A percentile compares a stretch with the other conserved stretches of the same genome.
These are phyloP conservation scores for Dictyostelium purpureum DNA, from an alignment of 78 protist species.

Conservation along the genomic window DNA sequence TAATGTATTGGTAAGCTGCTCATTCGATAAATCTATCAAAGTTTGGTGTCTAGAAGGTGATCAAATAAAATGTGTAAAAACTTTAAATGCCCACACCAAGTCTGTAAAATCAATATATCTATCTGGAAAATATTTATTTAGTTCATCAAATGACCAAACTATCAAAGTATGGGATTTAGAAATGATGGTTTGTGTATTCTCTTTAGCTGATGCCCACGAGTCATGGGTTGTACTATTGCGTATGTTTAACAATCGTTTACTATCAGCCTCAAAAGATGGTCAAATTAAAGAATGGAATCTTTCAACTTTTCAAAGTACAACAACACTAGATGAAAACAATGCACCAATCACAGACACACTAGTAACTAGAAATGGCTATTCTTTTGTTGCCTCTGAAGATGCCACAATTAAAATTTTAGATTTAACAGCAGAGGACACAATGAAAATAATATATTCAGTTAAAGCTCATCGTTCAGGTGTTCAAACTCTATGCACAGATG, in stretches of 20 bases:
- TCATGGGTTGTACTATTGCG: conserved; percentile 6
- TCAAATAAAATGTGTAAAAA: conserved; percentile 40
- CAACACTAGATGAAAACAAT: conserved; percentile 21
- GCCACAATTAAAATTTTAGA: conserved; percentile 31
- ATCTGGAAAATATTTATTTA: conserved; percentile 55
- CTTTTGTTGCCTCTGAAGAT: conserved; percentile 47
- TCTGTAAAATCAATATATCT: conserved; percentile 30
- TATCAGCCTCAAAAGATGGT: conserved; percentile 36
- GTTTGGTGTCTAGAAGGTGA: conserved; percentile 26
- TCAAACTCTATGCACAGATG: conserved; percentile 26
- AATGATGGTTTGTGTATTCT: conserved; percentile 59
- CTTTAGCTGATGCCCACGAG: conserved; percentile 63
- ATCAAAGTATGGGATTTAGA: conserved; percentile 68
- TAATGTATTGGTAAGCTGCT: conserved; percentile 28
- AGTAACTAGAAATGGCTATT: conserved; percentile 15
- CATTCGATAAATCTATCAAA: conserved; percentile 59
- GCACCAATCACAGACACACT: conserved; percentile 19
- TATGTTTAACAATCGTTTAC: neutral
- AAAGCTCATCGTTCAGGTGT: conserved; percentile 48
- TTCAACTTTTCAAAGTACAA: conserved; percentile 1
- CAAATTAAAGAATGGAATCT: conserved; percentile 44
- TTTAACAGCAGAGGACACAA: neutral
- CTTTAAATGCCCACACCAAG: conserved; percentile 51
- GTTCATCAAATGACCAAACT: conserved; percentile 55
- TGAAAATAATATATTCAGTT: conserved; percentile 20